Conservation (phyloP, 495 filamentous ascomycete genomes). For the Hypoxylon intermedium region DNA sequence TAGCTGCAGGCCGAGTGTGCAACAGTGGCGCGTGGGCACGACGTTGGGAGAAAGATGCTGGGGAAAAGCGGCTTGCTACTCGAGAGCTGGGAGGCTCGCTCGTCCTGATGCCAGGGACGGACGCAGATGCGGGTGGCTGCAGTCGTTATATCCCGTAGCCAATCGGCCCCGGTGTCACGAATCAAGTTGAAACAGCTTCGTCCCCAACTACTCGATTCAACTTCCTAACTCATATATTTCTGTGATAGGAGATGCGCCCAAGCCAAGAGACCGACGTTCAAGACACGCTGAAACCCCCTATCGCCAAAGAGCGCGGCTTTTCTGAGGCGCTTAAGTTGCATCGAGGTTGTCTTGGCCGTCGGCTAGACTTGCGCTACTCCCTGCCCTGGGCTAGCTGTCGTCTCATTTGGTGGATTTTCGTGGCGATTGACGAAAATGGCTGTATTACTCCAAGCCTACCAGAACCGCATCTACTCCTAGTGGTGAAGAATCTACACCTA, state of each 20-base stretch:
- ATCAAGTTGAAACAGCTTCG: constrained; percentile 28
- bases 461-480: too few relatives aligned
- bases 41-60: constrained; percentile 1
- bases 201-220: constrained; percentile 5
- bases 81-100: neutral
- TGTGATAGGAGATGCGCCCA: neutral
- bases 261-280: neutral
- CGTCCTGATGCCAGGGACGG: constrained; percentile 21
- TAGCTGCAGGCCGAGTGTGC: constrained; percentile 15
- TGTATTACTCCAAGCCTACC: too few relatives aligned
- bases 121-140: constrained; percentile 16
- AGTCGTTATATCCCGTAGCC: constrained; percentile 9
- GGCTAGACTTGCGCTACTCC: neutral
- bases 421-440: neutral
- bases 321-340: constrained; percentile 8
- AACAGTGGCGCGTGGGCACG: constrained; percentile 19
- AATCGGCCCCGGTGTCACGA: constrained; percentile 8
- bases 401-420: neutral
- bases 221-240: neutral
- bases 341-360: constrained; percentile 2
- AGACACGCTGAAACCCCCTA: neutral
- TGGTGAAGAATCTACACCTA: too few relatives aligned
- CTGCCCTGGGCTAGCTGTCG: neutral
- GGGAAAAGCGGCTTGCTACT: constrained; percentile 6
- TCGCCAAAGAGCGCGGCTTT: neutral